Percentiles rank a stretch among this genome's conserved stretches.
Evolutionary conservation across 805 yeast species (phyloP).

Genomic region (Sporopachydermia quercuum): DNA sequence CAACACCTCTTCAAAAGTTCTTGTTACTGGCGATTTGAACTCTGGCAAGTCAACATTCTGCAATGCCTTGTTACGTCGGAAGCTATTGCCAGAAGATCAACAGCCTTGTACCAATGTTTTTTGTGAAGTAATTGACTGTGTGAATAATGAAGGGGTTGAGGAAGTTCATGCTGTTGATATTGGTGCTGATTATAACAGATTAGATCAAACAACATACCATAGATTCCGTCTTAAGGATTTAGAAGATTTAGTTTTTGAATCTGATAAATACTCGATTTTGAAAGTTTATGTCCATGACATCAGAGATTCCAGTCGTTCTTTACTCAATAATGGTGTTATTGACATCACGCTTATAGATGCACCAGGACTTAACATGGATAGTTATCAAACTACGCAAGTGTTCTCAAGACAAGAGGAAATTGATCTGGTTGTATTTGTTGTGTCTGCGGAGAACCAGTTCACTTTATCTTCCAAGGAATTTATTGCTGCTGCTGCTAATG

Average conservation of each 20-base stretch:
- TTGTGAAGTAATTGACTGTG: slow-evolving; percentile 82
- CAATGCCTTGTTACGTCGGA: slow-evolving; percentile 68
- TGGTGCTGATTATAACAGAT: slow-evolving; percentile 27
- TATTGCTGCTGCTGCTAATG: slow-evolving; percentile 80
- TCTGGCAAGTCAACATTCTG: slow-evolving; percentile 96
- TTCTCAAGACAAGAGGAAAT: slow-evolving; percentile 95
- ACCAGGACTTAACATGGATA: slow-evolving; percentile 90
- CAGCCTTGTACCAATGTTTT: slow-evolving; percentile 96
- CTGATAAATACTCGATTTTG: slow-evolving; percentile 56
- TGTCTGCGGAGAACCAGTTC: slow-evolving; percentile 90
- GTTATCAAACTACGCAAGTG: slow-evolving; percentile 86
- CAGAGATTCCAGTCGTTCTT: slow-evolving; percentile 49
- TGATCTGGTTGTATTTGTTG: slow-evolving; percentile 90
- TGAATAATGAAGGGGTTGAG: slow-evolving; percentile 59
- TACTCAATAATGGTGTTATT: slow-evolving; percentile 77
- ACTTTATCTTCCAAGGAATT: slow-evolving; percentile 91
- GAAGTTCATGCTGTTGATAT: slow-evolving; percentile 80
- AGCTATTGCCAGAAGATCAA: slow-evolving; percentile 85
- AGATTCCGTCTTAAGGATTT: slow-evolving; percentile 38
- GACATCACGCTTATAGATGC: slow-evolving; percentile 92
- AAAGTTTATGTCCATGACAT: slow-evolving; percentile 72
- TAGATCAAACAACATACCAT: slow-evolving; percentile 54
- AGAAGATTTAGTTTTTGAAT: slow-evolving; percentile 55
- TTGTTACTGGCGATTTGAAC: slow-evolving; percentile 92
- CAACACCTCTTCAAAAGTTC: slow-evolving; percentile 84